phyloP scores from a whole-genome alignment of 371 early-diverging fungal genomes.

The Pancytospora epiphaga region DNA sequence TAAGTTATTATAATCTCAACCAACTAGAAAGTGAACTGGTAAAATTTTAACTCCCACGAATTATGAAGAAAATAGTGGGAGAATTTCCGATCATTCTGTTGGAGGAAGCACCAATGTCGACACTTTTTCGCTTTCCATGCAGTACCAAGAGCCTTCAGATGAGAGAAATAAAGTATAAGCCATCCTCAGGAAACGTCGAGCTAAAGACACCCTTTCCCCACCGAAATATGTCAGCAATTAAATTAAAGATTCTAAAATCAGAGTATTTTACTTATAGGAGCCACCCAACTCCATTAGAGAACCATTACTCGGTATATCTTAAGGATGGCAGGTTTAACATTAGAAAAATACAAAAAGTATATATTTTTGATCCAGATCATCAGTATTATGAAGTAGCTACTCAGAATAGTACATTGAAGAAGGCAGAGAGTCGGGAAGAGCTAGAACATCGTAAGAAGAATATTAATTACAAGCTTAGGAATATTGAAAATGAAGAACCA shows the following conservation, averaged over 20 bases:
- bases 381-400: not conserved
- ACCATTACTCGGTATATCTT: not conserved
- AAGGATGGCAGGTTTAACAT: not conserved
- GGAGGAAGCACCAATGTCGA: too few species aligned
- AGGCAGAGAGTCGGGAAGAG: constrained; percentile 52
- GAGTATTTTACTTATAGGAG: not conserved
- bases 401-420: constrained; percentile 6
- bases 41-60: not conserved
- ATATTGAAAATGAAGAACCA: constrained; percentile 33
- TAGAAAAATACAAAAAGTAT: not conserved
- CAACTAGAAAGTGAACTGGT: too few species aligned
- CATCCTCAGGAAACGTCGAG: constrained; percentile 3
- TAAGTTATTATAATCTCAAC: too few species aligned
- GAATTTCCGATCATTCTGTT: constrained; percentile 7
- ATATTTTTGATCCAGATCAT: constrained; percentile 2
- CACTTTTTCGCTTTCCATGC: constrained; percentile 1
- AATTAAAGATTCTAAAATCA: constrained; percentile 2
- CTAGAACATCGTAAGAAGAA: constrained; percentile 47
- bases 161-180: constrained; percentile 14
- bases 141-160: not conserved
- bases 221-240: constrained; percentile 8
- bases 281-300: not conserved
- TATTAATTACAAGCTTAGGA: constrained; percentile 44
- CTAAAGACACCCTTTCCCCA: not conserved
- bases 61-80: constrained; percentile 11